phyloP scores from a whole-genome alignment of 257 asterid species.

The Schizonepeta tenuifolia region DNA sequence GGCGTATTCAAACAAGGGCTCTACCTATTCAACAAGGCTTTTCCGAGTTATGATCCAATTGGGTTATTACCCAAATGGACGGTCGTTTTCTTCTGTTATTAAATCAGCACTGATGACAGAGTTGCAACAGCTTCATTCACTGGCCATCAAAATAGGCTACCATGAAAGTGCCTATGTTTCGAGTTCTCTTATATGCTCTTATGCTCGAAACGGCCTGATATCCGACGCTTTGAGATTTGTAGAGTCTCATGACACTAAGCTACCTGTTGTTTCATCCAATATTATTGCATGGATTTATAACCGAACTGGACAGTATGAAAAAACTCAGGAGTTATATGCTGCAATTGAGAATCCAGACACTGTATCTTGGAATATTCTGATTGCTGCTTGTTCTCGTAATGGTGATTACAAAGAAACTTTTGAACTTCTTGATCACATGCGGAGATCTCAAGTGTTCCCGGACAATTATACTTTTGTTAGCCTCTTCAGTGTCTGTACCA shows the following conservation, averaged over 20 bases:
- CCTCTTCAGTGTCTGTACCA: slow-evolving; percentile 73
- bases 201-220: slow-evolving; percentile 56
- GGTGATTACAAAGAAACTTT: slow-evolving; percentile 72
- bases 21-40: too few species aligned
- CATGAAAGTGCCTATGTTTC: slow-evolving; percentile 53
- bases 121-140: too few species aligned
- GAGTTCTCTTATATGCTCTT: slow-evolving; percentile 68
- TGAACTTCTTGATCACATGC: slow-evolving; percentile 78
- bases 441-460: slow-evolving; percentile 47
- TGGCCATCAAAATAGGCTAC: slow-evolving; percentile 45
- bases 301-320: slow-evolving; percentile 59
- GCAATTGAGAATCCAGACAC: slow-evolving; percentile 69
- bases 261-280: slow-evolving; percentile 59
- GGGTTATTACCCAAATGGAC: too few species aligned
- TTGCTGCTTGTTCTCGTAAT: slow-evolving; percentile 85
- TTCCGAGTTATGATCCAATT: too few species aligned
- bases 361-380: slow-evolving; percentile 80
- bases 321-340: slow-evolving; percentile 79
- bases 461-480: slow-evolving; percentile 79
- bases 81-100: too few species aligned
- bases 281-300: slow-evolving; percentile 71
- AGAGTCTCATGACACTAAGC: slow-evolving; percentile 33
- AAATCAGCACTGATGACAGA: too few species aligned
- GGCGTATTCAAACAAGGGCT: slow-evolving; percentile 58
- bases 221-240: slow-evolving; percentile 58